Evolutionary conservation across 177 flowering plant genomes (phyloP), one percentile per base, ranked within the genome.

Genomic region (Vitis hybrid): DNA sequence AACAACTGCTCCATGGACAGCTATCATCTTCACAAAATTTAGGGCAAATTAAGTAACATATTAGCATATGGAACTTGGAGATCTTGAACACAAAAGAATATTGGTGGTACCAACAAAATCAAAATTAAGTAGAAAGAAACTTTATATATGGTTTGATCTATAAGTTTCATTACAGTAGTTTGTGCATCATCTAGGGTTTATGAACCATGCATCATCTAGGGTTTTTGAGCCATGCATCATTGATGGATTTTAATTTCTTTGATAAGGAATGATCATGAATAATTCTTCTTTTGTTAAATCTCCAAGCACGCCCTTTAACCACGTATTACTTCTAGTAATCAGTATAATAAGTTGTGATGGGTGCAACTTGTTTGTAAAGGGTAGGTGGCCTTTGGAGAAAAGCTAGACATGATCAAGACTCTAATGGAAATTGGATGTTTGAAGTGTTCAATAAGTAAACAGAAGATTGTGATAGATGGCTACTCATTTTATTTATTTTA

Each of bases 361-460:
- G 3, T 27, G n/a, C 19, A 32, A 14, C 6, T 57, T 58, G 32
- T 4, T 11, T 46, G 56, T 19, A 48, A 48, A 57, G 21, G 35
- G 58, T 58, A 48, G 40, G 54, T 58, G 40, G 54, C 13, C 50
- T 27, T 54, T 3, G 3, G 12, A 62, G 52, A 62, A 35, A 58
- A 60, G 58, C 65, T 30, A 51, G 65, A 50, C 58, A 19, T 35
- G 67, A 70, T 62, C 10, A 32, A 54, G 68, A 69, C 57, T 19
- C 48, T 15, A 51, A 9, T 13, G 11, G 12, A 15, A 52, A 56
- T 62, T 55, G 56, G 51, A 48, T 62, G 40, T 67, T 60, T 62
- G 74, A 75, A 75, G 78, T 75, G 67, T 75, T 50, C 1, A 24
- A 64, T 19, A 75, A 75, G 78, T 54, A 60, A 75, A 40, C 52